Evolutionary conservation across 257 asterid species (phyloP).

Genomic region (Orobanche coerulescens): DNA sequence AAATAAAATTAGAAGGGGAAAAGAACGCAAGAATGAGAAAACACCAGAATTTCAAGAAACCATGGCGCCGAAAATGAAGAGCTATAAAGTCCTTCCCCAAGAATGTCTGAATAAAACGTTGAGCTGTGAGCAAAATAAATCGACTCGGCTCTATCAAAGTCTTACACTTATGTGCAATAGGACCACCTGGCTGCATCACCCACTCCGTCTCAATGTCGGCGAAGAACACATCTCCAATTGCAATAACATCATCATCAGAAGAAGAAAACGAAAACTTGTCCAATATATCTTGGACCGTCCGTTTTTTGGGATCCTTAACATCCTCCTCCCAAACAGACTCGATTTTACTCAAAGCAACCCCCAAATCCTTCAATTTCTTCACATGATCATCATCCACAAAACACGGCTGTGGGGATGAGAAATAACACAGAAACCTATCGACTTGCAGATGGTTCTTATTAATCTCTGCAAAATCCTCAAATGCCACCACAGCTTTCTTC

Average conservation of each 20-base stretch:
- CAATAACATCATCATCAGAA: conserved; percentile 69
- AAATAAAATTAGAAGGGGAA: too few relatives aligned
- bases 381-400: conserved; percentile 73
- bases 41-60: conserved; percentile 95
- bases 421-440: conserved; percentile 71
- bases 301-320: conserved; percentile 63
- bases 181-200: conserved; percentile 98
- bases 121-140: conserved; percentile 81
- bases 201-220: conserved; percentile 77
- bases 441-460: conserved; percentile 57
- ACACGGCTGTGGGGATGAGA: conserved; percentile 80
- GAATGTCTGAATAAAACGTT: conserved; percentile 87
- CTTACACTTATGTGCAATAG: conserved; percentile 75
- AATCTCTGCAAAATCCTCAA: conserved; percentile 66
- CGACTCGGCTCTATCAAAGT: conserved; percentile 81
- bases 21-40: not conserved
- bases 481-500: conserved; percentile 65
- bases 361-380: conserved; percentile 72
- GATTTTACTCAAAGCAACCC: conserved; percentile 59
- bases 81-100: conserved; percentile 74
- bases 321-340: conserved; percentile 83
- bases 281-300: conserved; percentile 54
- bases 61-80: conserved; percentile 92
- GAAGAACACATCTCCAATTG: conserved; percentile 88
- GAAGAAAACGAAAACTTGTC: conserved; percentile 57